phyloP scores from a whole-genome alignment of 805 yeast species.

The Sugiyamaella mastotermitis region DNA sequence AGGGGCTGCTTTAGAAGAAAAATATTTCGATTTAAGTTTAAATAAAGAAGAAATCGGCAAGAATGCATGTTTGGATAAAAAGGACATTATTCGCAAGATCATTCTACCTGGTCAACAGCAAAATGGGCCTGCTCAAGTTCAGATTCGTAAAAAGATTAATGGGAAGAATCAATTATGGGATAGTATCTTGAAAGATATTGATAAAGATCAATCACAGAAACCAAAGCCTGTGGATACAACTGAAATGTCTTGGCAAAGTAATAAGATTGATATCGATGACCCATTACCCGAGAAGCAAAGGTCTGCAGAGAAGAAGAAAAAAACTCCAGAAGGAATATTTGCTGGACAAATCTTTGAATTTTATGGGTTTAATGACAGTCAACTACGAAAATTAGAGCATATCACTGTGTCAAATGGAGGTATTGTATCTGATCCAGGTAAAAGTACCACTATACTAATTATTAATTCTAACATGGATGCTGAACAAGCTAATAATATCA shows the following conservation, averaged over 20 bases:
- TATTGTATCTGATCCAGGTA: constrained; percentile 16
- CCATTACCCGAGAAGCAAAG: background rate
- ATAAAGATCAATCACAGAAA: background rate
- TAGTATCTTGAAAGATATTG: constrained; percentile 8
- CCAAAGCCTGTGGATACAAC: background rate
- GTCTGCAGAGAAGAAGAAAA: background rate
- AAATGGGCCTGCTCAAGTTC: constrained; percentile 1
- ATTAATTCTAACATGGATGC: constrained; percentile 25
- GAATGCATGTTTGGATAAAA: constrained; percentile 24
- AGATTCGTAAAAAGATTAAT: constrained; percentile 5
- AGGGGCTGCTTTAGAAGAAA: constrained; percentile 35
- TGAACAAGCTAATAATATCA: constrained; percentile 19
- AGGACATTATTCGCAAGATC: constrained; percentile 4
- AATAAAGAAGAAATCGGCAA: constrained; percentile 29
- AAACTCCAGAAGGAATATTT: constrained; percentile 32
- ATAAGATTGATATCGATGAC: background rate
- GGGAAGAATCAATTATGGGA: constrained; percentile 9
- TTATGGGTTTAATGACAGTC: constrained; percentile 36
- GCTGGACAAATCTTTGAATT: constrained; percentile 37
- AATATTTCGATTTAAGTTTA: constrained; percentile 29
- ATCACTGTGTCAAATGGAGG: constrained; percentile 47
- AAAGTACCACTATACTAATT: constrained; percentile 14
- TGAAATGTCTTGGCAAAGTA: constrained; percentile 6
- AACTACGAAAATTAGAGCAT: constrained; percentile 34
- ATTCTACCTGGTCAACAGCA: background rate